Evolutionary conservation across 768 basidiomycete species (phyloP).

Genomic region (Kwoniella botswanensis): DNA sequence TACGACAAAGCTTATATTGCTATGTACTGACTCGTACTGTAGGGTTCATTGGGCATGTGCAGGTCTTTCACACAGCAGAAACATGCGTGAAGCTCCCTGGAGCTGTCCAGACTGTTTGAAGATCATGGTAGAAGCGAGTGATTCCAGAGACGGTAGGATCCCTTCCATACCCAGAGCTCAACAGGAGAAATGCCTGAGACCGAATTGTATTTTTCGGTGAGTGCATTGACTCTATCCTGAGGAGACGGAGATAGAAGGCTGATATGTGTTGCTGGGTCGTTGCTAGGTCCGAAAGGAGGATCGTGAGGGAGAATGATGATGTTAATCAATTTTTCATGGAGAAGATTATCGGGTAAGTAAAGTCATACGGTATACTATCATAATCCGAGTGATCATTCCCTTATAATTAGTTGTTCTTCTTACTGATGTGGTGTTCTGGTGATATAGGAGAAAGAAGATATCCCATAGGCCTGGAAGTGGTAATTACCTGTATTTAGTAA

Average conservation of each 20-base stretch:
- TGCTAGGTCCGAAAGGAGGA: slow-evolving; percentile 14
- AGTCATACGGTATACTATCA: too few relatives aligned
- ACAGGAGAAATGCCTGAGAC: slow-evolving; percentile 25
- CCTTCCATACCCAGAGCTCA: slow-evolving; percentile 14
- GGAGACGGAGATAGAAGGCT: neutral
- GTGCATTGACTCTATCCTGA: neutral
- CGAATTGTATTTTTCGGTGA: slow-evolving; percentile 26
- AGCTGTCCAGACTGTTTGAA: slow-evolving; percentile 23
- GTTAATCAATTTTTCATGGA: slow-evolving; percentile 22
- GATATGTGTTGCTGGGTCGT: neutral
- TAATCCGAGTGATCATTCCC: too few relatives aligned
- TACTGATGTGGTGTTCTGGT: neutral
- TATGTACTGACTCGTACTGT: neutral
- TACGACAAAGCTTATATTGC: neutral
- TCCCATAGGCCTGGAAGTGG: slow-evolving; percentile 8
- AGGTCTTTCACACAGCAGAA: slow-evolving; percentile 12
- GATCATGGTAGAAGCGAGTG: slow-evolving; percentile 3
- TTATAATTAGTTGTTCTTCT: too few relatives aligned
- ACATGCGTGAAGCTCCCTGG: slow-evolving; percentile 26
- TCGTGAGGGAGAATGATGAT: slow-evolving; percentile 25
- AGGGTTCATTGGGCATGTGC: slow-evolving; percentile 35
- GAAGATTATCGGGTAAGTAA: slow-evolving; percentile 26
- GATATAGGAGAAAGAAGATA: slow-evolving; percentile 16
- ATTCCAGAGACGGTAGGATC: neutral
- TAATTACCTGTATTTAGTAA: slow-evolving; percentile 22